These are phyloP conservation scores for Candida pseudoglaebosa DNA, from an alignment of 805 yeast species.

Conservation along the genomic window DNA sequence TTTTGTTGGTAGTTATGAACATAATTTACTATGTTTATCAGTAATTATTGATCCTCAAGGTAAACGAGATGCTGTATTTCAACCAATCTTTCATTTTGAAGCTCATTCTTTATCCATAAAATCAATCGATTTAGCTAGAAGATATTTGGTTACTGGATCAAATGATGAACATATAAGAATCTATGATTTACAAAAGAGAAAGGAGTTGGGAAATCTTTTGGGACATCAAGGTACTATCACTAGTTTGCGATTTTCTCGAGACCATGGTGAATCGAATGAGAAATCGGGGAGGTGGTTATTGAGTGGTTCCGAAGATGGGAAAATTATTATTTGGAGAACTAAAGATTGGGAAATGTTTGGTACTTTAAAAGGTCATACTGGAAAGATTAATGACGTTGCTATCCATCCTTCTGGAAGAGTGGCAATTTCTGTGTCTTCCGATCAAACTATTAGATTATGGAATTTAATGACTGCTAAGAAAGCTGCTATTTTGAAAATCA, in stretches of 20 bases:
- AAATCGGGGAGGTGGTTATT: constrained; percentile 83
- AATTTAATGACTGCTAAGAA: constrained; percentile 94
- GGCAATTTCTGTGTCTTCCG: constrained; percentile 86
- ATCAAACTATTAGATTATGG: constrained; percentile 84
- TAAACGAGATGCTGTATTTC: constrained; percentile 61
- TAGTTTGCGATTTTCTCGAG: constrained; percentile 66
- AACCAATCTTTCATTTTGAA: constrained; percentile 92
- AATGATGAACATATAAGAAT: constrained; percentile 95
- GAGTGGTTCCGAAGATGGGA: constrained; percentile 89
- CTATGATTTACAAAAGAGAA: constrained; percentile 89
- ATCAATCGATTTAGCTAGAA: constrained; percentile 73
- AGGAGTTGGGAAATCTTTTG: constrained; percentile 85
- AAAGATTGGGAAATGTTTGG: constrained; percentile 96
- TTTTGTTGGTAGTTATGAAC: constrained; percentile 94
- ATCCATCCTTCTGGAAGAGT: constrained; percentile 89
- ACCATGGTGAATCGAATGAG: constrained; percentile 15
- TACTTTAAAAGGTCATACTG: constrained; percentile 82
- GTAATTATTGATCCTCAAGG: constrained; percentile 47
- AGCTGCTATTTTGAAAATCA: constrained; percentile 77
- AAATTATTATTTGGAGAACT: constrained; percentile 87
- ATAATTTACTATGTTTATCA: constrained; percentile 81
- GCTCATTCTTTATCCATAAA: constrained; percentile 90
- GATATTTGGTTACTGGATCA: constrained; percentile 89
- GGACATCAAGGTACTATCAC: constrained; percentile 90
- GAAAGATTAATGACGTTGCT: constrained; percentile 76